Evolutionary conservation across 1,139 yeast species (phyloP).

Genomic region (Nadsonia commutata): DNA sequence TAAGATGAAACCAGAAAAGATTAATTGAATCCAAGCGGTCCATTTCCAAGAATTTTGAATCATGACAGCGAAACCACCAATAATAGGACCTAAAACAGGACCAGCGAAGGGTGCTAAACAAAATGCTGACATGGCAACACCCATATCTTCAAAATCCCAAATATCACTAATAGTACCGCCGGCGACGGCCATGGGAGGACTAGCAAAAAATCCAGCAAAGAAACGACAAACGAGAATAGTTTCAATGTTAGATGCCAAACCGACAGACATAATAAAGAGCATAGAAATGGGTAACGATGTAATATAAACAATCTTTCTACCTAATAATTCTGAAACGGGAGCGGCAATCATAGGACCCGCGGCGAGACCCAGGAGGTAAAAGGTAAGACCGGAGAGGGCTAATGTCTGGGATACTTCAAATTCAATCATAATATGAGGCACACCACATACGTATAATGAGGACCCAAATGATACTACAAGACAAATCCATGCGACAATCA

Average conservation of each 20-base stretch:
- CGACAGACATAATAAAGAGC: conserved; percentile 45
- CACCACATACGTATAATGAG: conserved; percentile 46
- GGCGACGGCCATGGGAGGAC: conserved; percentile 56
- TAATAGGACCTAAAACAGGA: conserved; percentile 46
- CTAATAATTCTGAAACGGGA: conserved; percentile 46
- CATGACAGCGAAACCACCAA: conserved; percentile 42
- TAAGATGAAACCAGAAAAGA: conserved; percentile 33
- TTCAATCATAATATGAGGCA: conserved; percentile 29
- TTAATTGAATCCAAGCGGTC: conserved; percentile 45
- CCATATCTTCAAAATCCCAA: conserved; percentile 37
- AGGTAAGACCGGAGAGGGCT: conserved; percentile 31
- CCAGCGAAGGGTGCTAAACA: conserved; percentile 47
- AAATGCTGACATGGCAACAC: conserved; percentile 44
- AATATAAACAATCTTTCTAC: conserved; percentile 38
- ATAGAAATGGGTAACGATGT: conserved; percentile 36
- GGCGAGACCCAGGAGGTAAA: conserved; percentile 49
- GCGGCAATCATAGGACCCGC: conserved; percentile 46
- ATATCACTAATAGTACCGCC: conserved; percentile 58
- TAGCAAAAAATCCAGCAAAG: conserved; percentile 50
- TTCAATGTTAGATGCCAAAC: conserved; percentile 35
- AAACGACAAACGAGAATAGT: conserved; percentile 45
- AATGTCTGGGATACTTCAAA: conserved; percentile 33
- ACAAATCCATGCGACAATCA: conserved; percentile 38
- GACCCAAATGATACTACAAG: conserved; percentile 46
- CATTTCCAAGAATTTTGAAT: conserved; percentile 34